Percentiles rank a stretch among this genome's conserved stretches.
Evolutionary conservation across 176 grass and related monocot genomes (phyloP).

Genomic region (Triticum turgidum): DNA sequence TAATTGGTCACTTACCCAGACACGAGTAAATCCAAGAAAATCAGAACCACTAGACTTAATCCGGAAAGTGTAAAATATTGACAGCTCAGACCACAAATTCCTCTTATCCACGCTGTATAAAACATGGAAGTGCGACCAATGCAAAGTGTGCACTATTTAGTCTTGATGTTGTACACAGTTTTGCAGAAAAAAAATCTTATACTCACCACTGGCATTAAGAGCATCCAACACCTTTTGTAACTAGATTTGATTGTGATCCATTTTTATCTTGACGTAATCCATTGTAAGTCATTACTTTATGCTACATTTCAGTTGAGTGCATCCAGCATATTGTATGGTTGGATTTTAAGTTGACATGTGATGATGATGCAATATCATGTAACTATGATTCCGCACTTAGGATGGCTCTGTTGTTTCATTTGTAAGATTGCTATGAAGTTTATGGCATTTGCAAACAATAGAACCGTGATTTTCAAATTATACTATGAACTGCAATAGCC

Average conservation of each 20-base stretch:
- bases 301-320: neutral
- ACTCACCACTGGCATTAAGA: neutral
- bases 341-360: neutral
- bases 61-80: neutral
- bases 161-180: neutral
- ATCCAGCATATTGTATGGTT: neutral
- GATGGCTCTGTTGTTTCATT: conserved; percentile 10
- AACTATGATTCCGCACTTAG: neutral
- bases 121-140: neutral
- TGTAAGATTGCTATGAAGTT: neutral
- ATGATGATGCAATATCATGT: neutral
- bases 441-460: neutral
- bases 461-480: neutral
- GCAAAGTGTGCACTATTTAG: neutral
- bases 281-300: neutral
- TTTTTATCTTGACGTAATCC: neutral
- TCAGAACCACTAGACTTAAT: neutral
- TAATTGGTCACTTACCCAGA: neutral
- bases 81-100: neutral
- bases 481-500: neutral
- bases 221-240: neutral
- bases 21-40: neutral
- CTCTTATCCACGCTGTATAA: neutral
- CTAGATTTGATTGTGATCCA: neutral
- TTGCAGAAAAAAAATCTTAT: neutral